A percentile compares a stretch with the other conserved stretches of the same genome.
phyloP scores from a whole-genome alignment of 2,329 filamentous ascomycete genomes.

The Trichoderma semiorbis region DNA sequence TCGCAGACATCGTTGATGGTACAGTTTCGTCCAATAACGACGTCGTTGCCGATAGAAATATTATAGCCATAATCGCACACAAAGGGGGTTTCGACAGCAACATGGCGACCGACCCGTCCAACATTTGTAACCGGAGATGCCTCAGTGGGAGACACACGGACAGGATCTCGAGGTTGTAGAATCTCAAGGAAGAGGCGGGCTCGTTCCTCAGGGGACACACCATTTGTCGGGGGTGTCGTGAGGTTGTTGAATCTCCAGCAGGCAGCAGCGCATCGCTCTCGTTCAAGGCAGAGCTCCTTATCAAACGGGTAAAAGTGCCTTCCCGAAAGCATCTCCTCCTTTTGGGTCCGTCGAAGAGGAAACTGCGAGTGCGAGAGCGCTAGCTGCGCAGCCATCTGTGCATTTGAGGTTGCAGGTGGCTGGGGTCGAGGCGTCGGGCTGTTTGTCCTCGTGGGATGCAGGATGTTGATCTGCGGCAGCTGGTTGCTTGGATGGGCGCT shows the following conservation, averaged over 20 bases:
- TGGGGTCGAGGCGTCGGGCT: slow-evolving; percentile 43
- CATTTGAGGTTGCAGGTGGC: slow-evolving; percentile 40
- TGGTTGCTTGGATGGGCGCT: slow-evolving; percentile 47
- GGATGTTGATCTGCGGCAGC: slow-evolving; percentile 56
- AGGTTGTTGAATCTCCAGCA: slow-evolving; percentile 81
- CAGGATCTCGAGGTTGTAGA: slow-evolving; percentile 57
- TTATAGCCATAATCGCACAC: slow-evolving; percentile 96
- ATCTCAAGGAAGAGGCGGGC: slow-evolving; percentile 69
- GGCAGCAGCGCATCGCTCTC: slow-evolving; percentile 77
- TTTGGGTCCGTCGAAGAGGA: slow-evolving; percentile 59
- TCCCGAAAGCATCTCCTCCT: slow-evolving; percentile 84
- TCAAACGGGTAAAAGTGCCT: slow-evolving; percentile 77
- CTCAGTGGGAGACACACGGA: slow-evolving; percentile 54
- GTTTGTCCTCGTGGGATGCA: slow-evolving; percentile 49
- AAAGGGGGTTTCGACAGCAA: slow-evolving; percentile 83
- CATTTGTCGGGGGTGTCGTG: slow-evolving; percentile 69
- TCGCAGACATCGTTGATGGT: slow-evolving; percentile 82
- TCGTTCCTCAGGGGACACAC: slow-evolving; percentile 66
- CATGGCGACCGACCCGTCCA: slow-evolving; percentile 68
- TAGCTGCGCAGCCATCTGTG: slow-evolving; percentile 56
- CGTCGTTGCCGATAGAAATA: slow-evolving; percentile 79
- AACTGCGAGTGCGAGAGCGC: slow-evolving; percentile 55
- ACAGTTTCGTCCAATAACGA: slow-evolving; percentile 79
- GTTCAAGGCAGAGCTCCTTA: slow-evolving; percentile 73
- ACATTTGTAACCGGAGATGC: slow-evolving; percentile 50